Evolutionary conservation across 345 rosid genomes (phyloP), one percentile per base, ranked within the genome.

Genomic region (Melastoma malabathricum): DNA sequence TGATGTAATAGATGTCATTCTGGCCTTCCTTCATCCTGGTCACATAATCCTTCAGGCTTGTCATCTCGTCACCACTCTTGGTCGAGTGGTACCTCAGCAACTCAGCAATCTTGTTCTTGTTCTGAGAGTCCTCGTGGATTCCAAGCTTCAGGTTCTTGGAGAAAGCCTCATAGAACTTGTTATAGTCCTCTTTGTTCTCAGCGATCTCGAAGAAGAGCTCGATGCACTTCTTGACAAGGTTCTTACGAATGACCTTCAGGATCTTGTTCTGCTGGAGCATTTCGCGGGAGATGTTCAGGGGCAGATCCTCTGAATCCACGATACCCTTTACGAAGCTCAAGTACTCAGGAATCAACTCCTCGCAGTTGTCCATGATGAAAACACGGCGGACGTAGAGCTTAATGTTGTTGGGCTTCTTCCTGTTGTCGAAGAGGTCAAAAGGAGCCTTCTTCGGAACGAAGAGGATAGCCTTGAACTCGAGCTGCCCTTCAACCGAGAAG

Each of bases 11-110:
- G 58, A 88, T 84, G 43, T 80, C 97, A 5, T n/a, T 68, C 70
- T 88, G 92, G 2, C 94, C 94, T 55, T 88, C 94, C 78, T 84
- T 84, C 97, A 88, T 84, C 54, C 97, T 78, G 43, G 97, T 88
- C 63, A 88, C 97, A 25, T 88, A 84, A 51, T 88, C 94, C 74
- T 88, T 88, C 54, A 88, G 68, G 64, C 94, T 82, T 2, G 97
- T 88, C 81, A 88, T 10, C 57, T 82, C 92, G 43, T 84, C 94
- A 10, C 97, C 94, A 5, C 97, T 88, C 86, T 84, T 88, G 52
- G 97, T 88, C 3, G 94, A 88, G 64, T 88, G 97, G 68, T 84
- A 84, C 5, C 94, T 63, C 41, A 88, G 92, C 54, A 84, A 56
- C 31, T 88, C 94, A 44, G 94, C 97, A 15, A 88, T 67, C 79